Conservation (phyloP, 305 asterid genomes). For the Fraxinus albicans region DNA sequence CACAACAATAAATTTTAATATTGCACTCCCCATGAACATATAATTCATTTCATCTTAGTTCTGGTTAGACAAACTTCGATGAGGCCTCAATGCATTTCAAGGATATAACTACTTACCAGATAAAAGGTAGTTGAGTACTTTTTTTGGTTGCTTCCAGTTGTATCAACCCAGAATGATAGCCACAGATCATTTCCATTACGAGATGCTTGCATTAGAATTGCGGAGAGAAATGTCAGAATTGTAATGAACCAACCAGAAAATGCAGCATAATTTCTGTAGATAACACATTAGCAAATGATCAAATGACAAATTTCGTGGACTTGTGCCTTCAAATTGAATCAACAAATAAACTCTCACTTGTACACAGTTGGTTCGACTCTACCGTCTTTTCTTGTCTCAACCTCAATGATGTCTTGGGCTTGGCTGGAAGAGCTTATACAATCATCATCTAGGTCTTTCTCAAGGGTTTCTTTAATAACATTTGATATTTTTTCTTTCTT, state of each 20-base stretch:
- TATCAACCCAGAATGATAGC: constrained; percentile 97
- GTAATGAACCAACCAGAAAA: constrained; percentile 81
- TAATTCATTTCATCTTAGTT: not conserved
- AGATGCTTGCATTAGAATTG: constrained; percentile 94
- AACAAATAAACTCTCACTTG: constrained; percentile 55
- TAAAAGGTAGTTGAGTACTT: constrained; percentile 66
- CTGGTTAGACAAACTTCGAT: constrained; percentile 1
- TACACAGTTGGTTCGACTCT: constrained; percentile 76
- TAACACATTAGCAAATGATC: constrained; percentile 20
- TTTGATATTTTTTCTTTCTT: constrained; percentile 26
- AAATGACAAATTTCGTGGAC: not conserved
- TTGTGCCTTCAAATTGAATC: not conserved
- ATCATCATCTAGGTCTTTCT: constrained; percentile 44
- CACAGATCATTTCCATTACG: constrained; percentile 97
- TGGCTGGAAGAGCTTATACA: constrained; percentile 36
- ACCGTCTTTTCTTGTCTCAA: constrained; percentile 82
- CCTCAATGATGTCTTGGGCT: constrained; percentile 52
- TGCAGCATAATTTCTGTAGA: constrained; percentile 82
- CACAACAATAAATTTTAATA: not conserved
- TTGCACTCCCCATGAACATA: not conserved
- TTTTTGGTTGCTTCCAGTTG: constrained; percentile 51
- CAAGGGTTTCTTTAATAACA: constrained; percentile 29
- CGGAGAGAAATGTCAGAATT: constrained; percentile 62
- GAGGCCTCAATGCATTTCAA: not conserved
- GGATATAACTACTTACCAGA: constrained; percentile 53